These are phyloP conservation scores for Chaetomium cochliodes DNA, from an alignment of 495 filamentous ascomycete genomes.

Conservation along the genomic window DNA sequence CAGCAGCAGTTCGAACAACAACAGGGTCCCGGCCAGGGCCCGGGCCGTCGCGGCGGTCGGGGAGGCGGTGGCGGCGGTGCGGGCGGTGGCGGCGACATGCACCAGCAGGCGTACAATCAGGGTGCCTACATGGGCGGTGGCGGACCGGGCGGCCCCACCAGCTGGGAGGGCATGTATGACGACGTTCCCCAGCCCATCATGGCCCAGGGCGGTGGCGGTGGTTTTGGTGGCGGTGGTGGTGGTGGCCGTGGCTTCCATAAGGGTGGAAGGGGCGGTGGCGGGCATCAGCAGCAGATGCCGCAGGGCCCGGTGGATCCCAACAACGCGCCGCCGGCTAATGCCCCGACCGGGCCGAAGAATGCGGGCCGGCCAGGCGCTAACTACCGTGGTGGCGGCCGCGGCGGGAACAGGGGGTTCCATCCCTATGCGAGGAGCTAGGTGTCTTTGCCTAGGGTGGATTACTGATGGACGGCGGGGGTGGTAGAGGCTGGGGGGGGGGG, in stretches of 20 bases:
- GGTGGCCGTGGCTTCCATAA: conserved; percentile 52
- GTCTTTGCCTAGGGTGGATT: background rate
- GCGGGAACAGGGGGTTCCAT: conserved; percentile 72
- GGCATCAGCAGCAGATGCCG: conserved; percentile 33
- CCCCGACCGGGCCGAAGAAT: conserved; percentile 95
- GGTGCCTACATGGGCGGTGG: conserved; percentile 39
- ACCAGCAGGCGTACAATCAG: conserved; percentile 30
- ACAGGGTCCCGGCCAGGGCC: conserved; percentile 26
- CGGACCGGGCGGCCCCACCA: conserved; percentile 56
- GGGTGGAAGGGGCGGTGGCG: conserved; percentile 31
- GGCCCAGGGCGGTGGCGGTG: conserved; percentile 56
- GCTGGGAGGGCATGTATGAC: conserved; percentile 99
- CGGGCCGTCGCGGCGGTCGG: conserved; percentile 39
- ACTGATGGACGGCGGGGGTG: background rate
- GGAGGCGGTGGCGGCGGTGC: conserved; percentile 39
- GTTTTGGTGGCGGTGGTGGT: conserved; percentile 50
- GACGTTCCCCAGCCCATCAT: conserved; percentile 87
- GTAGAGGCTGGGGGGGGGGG: background rate
- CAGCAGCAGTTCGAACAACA: conserved; percentile 81
- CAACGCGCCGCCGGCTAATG: conserved; percentile 81
- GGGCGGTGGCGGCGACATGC: conserved; percentile 35
- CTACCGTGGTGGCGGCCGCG: conserved; percentile 90
- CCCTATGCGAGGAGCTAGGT: conserved; percentile 59
- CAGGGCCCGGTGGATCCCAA: conserved; percentile 38
- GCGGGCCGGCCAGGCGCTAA: conserved; percentile 90